Percentiles rank a stretch among this genome's conserved stretches.
phyloP scores from a whole-genome alignment of 192 early-diverging fungal species.

The Polychytrium aggregatum region DNA sequence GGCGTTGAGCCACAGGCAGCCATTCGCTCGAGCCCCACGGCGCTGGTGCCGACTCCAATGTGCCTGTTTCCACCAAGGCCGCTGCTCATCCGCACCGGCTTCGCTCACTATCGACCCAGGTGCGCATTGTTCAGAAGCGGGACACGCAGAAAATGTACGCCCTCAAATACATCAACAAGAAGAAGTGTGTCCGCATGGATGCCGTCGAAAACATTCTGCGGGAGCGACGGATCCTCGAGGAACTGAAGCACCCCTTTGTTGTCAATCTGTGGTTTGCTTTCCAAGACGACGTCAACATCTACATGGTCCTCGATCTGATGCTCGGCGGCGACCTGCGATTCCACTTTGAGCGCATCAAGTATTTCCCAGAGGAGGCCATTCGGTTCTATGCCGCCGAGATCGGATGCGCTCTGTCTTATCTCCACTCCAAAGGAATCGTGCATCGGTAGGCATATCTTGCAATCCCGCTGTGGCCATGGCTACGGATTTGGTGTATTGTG shows the following conservation, averaged over 20 bases:
- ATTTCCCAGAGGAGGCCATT: slow-evolving; percentile 28
- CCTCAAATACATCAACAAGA: slow-evolving; percentile 97
- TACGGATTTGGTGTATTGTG: slow-evolving; percentile 27
- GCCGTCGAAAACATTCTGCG: slow-evolving; percentile 82
- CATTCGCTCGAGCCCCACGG: too few species aligned
- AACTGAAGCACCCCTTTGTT: slow-evolving; percentile 76
- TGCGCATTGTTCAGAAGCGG: slow-evolving; percentile 88
- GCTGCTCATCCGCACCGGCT: neutral
- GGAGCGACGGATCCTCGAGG: slow-evolving; percentile 79
- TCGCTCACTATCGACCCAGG: slow-evolving; percentile 23
- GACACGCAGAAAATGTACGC: slow-evolving; percentile 68
- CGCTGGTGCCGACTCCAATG: too few species aligned
- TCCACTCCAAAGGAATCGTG: slow-evolving; percentile 31
- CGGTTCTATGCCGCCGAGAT: slow-evolving; percentile 33
- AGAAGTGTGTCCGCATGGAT: slow-evolving; percentile 71
- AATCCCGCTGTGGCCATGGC: slow-evolving; percentile 48
- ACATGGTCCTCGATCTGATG: slow-evolving; percentile 52
- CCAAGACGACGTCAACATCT: slow-evolving; percentile 52
- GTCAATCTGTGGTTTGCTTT: slow-evolving; percentile 56
- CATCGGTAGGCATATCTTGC: slow-evolving; percentile 38
- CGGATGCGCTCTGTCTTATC: slow-evolving; percentile 22
- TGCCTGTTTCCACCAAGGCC: neutral
- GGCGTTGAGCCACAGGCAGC: neutral
- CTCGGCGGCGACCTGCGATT: slow-evolving; percentile 47
- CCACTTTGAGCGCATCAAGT: slow-evolving; percentile 29